phyloP scores from a whole-genome alignment of 2,329 filamentous ascomycete species.

The Clarireedia hainanense region DNA sequence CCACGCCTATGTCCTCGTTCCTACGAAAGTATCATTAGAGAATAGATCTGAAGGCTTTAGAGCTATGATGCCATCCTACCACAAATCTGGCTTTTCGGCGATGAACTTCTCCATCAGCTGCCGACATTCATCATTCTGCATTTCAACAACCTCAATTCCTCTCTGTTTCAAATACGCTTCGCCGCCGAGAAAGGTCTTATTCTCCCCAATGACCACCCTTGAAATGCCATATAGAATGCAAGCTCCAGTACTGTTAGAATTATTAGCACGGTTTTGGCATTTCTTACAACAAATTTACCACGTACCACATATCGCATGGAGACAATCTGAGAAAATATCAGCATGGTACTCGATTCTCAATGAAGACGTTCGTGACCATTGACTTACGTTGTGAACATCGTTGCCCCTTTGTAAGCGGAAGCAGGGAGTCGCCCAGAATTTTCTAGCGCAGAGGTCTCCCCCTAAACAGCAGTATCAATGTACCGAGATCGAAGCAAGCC shows the following conservation, averaged over 20 bases:
- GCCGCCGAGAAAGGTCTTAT: slow-evolving; percentile 61
- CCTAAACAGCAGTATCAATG: slow-evolving; percentile 38
- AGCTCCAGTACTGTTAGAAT: slow-evolving; percentile 50
- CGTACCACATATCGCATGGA: slow-evolving; percentile 65
- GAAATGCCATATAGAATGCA: slow-evolving; percentile 69
- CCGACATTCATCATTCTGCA: slow-evolving; percentile 58
- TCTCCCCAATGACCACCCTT: slow-evolving; percentile 71
- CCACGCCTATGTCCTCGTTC: slow-evolving; percentile 52
- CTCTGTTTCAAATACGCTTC: slow-evolving; percentile 61
- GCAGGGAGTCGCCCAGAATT: slow-evolving; percentile 66
- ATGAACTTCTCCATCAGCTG: slow-evolving; percentile 67
- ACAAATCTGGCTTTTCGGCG: slow-evolving; percentile 61
- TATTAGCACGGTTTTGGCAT: not conserved
- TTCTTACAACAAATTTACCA: slow-evolving; percentile 26
- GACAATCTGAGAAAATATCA: slow-evolving; percentile 38
- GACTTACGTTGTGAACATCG: slow-evolving; percentile 66
- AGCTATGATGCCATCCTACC: slow-evolving; percentile 37
- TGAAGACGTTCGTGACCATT: not conserved
- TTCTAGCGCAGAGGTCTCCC: slow-evolving; percentile 68
- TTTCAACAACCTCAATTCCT: slow-evolving; percentile 65
- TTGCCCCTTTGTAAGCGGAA: slow-evolving; percentile 59
- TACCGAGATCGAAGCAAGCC: not conserved
- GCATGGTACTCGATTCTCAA: not conserved
- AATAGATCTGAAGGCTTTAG: not conserved
- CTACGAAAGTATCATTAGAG: slow-evolving; percentile 27